phyloP scores from a whole-genome alignment of 2,329 filamentous ascomycete genomes.

The Talaromyces sp. region DNA sequence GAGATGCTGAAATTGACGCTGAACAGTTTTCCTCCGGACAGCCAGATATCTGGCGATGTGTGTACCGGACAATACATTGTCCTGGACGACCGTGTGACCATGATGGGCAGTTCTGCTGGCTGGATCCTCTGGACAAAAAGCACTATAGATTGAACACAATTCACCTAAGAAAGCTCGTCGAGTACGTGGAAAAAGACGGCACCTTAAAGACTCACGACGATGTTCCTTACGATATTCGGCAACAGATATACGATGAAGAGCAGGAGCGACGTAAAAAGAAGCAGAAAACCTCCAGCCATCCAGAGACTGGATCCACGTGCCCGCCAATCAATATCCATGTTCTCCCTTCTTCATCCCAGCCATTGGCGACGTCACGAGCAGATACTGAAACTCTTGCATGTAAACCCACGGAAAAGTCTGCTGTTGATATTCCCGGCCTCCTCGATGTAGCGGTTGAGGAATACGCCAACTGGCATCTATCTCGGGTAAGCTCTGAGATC shows the following conservation, averaged over 20 bases:
- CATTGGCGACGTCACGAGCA: neutral
- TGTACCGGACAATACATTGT: constrained; percentile 14
- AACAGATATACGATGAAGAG: neutral
- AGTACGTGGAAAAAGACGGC: neutral
- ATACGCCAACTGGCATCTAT: neutral
- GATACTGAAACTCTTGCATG: neutral
- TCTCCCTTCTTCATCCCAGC: neutral
- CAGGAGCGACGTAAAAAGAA: neutral
- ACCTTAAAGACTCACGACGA: neutral
- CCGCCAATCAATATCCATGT: neutral
- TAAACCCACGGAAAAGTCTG: neutral
- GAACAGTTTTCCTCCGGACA: constrained; percentile 17
- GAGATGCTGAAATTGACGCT: constrained; percentile 19
- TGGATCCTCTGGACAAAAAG: neutral
- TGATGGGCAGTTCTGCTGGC: neutral
- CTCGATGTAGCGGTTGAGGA: neutral
- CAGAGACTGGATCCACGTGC: neutral
- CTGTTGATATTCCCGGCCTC: neutral
- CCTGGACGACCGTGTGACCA: neutral
- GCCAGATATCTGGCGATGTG: constrained; percentile 11
- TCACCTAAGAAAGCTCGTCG: neutral
- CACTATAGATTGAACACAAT: neutral
- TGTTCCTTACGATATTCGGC: neutral
- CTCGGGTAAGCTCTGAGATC: neutral
- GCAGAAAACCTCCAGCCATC: neutral